A percentile compares a stretch with the other conserved stretches of the same genome.
Evolutionary conservation across 768 basidiomycete species (phyloP).

Genomic region (Saitozyma podzolica): DNA sequence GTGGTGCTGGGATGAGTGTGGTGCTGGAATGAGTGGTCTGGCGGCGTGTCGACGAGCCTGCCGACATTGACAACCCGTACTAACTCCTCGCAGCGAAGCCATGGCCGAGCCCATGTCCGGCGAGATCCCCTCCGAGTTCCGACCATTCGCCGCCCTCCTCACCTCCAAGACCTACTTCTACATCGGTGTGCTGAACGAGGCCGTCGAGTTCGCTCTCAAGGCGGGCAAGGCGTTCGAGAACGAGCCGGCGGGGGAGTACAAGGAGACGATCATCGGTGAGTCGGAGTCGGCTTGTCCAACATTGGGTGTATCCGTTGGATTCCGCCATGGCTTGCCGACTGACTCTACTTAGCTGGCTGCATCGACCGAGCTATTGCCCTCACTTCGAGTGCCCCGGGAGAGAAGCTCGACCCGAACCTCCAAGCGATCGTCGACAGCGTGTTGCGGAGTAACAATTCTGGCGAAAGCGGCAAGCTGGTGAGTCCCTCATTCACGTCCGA

Average conservation of each 20-base stretch:
- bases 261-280: constrained; percentile 92
- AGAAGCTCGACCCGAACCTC: constrained; percentile 75
- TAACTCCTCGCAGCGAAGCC: constrained; percentile 65
- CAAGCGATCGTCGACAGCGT: constrained; percentile 85
- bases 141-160: constrained; percentile 81
- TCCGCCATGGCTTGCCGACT: not conserved
- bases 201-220: constrained; percentile 88
- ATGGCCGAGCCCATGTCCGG: constrained; percentile 74
- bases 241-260: constrained; percentile 70
- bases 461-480: constrained; percentile 89
- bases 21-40: too few relatives aligned
- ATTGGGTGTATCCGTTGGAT: too few relatives aligned
- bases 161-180: constrained; percentile 99
- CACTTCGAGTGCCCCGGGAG: constrained; percentile 58
- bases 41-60: not conserved
- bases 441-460: constrained; percentile 73
- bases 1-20: too few relatives aligned
- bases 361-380: constrained; percentile 87
- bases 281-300: constrained; percentile 24
- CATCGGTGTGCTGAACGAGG: constrained; percentile 92
- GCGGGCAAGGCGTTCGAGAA: constrained; percentile 81
- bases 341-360: constrained; percentile 69
- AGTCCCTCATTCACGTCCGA: constrained; percentile 6
- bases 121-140: constrained; percentile 68
- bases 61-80: not conserved